Evolutionary conservation across 1,284 basidiomycete genomes (phyloP).

Genomic region (Pterulicium gracile): DNA sequence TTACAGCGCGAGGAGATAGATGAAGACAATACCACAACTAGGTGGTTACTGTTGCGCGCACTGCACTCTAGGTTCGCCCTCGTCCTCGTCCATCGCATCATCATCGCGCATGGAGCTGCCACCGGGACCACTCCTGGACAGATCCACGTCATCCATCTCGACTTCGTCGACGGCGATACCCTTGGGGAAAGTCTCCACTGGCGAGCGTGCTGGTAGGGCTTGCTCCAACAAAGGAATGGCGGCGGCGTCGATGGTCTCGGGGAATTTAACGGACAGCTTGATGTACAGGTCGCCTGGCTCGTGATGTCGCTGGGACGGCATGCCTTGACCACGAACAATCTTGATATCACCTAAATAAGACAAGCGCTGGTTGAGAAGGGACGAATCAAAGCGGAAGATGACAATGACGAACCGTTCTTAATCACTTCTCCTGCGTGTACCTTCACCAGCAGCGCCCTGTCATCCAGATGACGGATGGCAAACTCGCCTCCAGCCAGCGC

Average conservation of each 20-base stretch:
- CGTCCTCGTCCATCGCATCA: constrained; percentile 85
- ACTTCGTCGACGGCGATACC: constrained; percentile 78
- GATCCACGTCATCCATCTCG: constrained; percentile 71
- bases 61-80: constrained; percentile 66
- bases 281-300: constrained; percentile 93
- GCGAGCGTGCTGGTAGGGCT: constrained; percentile 75
- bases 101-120: constrained; percentile 37
- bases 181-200: constrained; percentile 62
- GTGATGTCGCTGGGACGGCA: constrained; percentile 98
- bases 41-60: constrained; percentile 66
- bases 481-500: constrained; percentile 92
- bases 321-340: constrained; percentile 90
- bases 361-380: no score
- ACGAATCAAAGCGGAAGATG: no score
- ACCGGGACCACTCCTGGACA: constrained; percentile 46
- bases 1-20: no score
- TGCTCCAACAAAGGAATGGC: constrained; percentile 73
- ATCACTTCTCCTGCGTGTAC: constrained; percentile 88
- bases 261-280: constrained; percentile 85
- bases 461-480: constrained; percentile 88
- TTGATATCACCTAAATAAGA: constrained; percentile 80
- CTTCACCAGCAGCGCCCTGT: constrained; percentile 78
- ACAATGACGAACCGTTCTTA: constrained; percentile 78
- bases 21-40: constrained; percentile 5
- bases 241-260: constrained; percentile 66